These are phyloP conservation scores for Volvariella surrecta DNA, from an alignment of 1,284 basidiomycete genomes.

Conservation along the genomic window DNA sequence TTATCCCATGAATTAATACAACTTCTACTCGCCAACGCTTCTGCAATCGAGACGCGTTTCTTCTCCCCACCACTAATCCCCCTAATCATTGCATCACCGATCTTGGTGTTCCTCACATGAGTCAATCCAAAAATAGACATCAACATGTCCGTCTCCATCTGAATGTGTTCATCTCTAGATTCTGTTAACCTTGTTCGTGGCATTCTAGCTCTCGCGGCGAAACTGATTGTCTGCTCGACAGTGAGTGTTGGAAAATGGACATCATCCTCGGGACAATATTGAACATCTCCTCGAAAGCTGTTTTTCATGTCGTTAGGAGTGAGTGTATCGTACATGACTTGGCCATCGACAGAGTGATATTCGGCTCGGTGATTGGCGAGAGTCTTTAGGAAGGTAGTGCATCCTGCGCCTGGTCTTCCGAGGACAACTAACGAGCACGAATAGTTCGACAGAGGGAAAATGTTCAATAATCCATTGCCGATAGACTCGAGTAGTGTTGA, in stretches of 20 bases:
- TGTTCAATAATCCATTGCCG: no score
- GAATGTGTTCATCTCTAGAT: conserved; percentile 33
- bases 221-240: conserved; percentile 53
- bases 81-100: conserved; percentile 67
- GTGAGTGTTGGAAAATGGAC: conserved; percentile 65
- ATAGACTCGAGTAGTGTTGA: no score
- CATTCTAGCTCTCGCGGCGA: conserved; percentile 47
- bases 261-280: conserved; percentile 59
- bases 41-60: conserved; percentile 73
- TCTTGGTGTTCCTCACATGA: conserved; percentile 47
- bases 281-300: conserved; percentile 51
- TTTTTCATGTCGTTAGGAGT: conserved; percentile 35
- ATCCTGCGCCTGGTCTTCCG: conserved; percentile 51
- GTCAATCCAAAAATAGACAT: conserved; percentile 62
- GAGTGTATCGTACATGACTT: conserved; percentile 57
- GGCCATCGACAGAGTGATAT: conserved; percentile 47
- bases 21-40: conserved; percentile 52
- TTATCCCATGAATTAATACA: conserved; percentile 70
- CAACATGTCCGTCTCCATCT: conserved; percentile 41
- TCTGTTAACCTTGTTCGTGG: conserved; percentile 35
- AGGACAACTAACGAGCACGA: conserved; percentile 36
- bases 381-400: conserved; percentile 50
- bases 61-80: conserved; percentile 76
- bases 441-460: not conserved
- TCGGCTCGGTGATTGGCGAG: conserved; percentile 46